phyloP scores from a whole-genome alignment of 768 basidiomycete genomes.

The Trametes elegans region DNA sequence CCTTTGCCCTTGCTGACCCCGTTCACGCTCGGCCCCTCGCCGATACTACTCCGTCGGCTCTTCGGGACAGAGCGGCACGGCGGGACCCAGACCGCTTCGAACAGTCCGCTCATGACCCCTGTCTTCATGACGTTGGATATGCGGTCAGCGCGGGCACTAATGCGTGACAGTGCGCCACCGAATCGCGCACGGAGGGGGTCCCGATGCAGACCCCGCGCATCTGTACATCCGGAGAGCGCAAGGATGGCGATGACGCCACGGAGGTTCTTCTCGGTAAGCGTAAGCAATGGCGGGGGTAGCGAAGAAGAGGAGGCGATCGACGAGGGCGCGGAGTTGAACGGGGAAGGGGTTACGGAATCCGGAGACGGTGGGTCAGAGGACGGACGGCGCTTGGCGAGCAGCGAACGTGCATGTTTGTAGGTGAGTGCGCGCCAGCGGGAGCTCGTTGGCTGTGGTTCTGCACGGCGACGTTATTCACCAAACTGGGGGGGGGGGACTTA shows the following conservation, averaged over 20 bases:
- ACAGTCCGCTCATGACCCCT: slow-evolving; percentile 33
- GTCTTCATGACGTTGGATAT: slow-evolving; percentile 31
- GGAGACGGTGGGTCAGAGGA: slow-evolving; percentile 13
- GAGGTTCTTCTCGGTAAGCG: slow-evolving; percentile 25
- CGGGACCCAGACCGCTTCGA: slow-evolving; percentile 30
- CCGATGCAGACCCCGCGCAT: slow-evolving; percentile 27
- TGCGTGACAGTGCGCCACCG: slow-evolving; percentile 28
- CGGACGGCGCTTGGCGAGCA: slow-evolving; percentile 15
- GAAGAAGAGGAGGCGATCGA: slow-evolving; percentile 17
- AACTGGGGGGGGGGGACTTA: background rate
- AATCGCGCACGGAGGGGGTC: slow-evolving; percentile 31
- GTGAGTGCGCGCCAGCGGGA: slow-evolving; percentile 37
- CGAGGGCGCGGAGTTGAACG: slow-evolving; percentile 21
- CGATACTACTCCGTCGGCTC: background rate
- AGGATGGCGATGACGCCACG: slow-evolving; percentile 35
- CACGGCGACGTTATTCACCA: background rate
- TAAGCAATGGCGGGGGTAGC: slow-evolving; percentile 14
- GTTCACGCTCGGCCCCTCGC: background rate
- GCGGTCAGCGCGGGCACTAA: slow-evolving; percentile 28
- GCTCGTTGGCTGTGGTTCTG: slow-evolving; percentile 37
- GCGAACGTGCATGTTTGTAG: slow-evolving; percentile 29
- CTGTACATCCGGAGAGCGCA: slow-evolving; percentile 31
- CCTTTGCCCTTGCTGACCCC: slow-evolving; percentile 5
- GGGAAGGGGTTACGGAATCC: slow-evolving; percentile 23
- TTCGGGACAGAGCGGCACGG: background rate